Evolutionary conservation across 345 rosid genomes (phyloP).

Genomic region (Diplotaxis tenuifolia): DNA sequence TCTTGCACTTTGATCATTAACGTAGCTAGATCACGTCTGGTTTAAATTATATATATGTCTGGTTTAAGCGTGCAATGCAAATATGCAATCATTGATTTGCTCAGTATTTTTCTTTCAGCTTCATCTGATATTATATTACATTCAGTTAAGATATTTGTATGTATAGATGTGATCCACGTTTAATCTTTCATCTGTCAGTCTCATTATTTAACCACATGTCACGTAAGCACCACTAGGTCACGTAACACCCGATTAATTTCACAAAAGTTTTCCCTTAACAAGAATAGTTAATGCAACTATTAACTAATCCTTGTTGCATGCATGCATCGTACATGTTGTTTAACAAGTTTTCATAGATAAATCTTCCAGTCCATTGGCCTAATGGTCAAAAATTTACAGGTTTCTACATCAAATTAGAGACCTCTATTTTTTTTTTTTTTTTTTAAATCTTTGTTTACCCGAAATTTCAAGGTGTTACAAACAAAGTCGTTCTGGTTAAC

Average conservation of each 20-base stretch:
- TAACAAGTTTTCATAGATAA: not conserved
- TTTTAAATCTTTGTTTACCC: too few species aligned
- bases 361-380: not conserved
- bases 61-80: not conserved
- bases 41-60: too few species aligned
- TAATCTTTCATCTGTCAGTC: not conserved
- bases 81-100: not conserved
- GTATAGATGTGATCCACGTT: too few species aligned
- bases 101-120: not conserved
- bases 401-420: not conserved
- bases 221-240: too few species aligned
- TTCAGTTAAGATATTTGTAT: not conserved
- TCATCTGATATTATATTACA: not conserved
- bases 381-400: not conserved
- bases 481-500: too few species aligned
- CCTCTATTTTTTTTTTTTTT: too few species aligned
- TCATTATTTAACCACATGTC: not conserved
- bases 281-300: not conserved
- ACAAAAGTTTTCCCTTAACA: not conserved
- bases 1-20: too few species aligned
- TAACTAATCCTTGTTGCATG: not conserved
- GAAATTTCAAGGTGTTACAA: too few species aligned
- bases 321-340: not conserved
- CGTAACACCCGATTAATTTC: not conserved
- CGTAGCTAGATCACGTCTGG: too few species aligned